Evolutionary conservation across 805 yeast genomes (phyloP).

Genomic region (Schwanniomyces pseudopolymorphus): DNA sequence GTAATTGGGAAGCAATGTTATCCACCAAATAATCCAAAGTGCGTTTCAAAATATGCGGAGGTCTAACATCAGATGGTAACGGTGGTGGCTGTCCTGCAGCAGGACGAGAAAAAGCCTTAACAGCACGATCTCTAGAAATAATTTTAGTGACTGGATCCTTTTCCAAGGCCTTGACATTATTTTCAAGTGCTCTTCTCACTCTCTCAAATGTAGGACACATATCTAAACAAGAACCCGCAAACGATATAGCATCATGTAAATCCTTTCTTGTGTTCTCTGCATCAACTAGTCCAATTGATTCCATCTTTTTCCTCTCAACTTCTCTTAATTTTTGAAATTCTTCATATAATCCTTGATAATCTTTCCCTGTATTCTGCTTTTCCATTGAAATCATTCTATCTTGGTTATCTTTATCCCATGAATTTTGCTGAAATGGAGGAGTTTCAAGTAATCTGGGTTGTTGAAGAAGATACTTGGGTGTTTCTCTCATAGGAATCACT

Average conservation of each 20-base stretch:
- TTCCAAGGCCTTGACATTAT: slow-evolving; percentile 79
- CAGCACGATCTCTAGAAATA: slow-evolving; percentile 61
- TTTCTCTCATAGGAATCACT: slow-evolving; percentile 19
- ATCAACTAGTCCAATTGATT: slow-evolving; percentile 77
- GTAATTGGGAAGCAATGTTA: slow-evolving; percentile 61
- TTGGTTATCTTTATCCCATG: slow-evolving; percentile 82
- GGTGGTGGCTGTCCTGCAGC: slow-evolving; percentile 99
- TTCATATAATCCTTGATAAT: slow-evolving; percentile 72
- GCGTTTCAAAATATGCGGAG: slow-evolving; percentile 69
- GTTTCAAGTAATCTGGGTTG: slow-evolving; percentile 37
- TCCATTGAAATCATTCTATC: slow-evolving; percentile 55
- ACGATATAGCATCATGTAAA: slow-evolving; percentile 82
- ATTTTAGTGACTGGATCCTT: slow-evolving; percentile 54
- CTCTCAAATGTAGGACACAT: slow-evolving; percentile 97
- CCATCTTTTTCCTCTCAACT: slow-evolving; percentile 76
- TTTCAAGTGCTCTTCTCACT: slow-evolving; percentile 81
- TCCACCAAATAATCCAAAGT: slow-evolving; percentile 74
- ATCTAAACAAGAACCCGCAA: slow-evolving; percentile 84
- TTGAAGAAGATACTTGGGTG: slow-evolving; percentile 34
- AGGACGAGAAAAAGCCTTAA: slow-evolving; percentile 93
- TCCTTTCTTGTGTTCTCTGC: slow-evolving; percentile 79
- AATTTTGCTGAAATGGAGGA: slow-evolving; percentile 35
- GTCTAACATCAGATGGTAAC: slow-evolving; percentile 94
- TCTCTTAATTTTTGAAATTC: slow-evolving; percentile 73
- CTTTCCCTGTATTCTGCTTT: slow-evolving; percentile 41